Evolutionary conservation across 345 rosid species (phyloP).

Genomic region (Lenwebbia sp.): DNA sequence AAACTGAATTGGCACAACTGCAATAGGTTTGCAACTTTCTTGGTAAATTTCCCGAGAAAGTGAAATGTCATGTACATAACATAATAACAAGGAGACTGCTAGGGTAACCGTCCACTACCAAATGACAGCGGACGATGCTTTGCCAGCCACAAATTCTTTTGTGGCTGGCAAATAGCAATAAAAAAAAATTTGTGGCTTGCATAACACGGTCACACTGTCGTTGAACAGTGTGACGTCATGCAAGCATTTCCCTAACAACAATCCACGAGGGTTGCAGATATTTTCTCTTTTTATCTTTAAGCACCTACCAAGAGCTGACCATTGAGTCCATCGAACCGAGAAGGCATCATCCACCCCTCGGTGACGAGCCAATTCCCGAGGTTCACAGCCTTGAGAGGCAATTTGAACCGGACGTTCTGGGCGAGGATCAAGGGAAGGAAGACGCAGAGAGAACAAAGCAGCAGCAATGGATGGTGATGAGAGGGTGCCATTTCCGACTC

Average conservation of each 20-base stretch:
- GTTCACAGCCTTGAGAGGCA: constrained; percentile 7
- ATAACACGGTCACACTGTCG: too few species aligned
- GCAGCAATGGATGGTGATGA: not conserved
- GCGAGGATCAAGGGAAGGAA: not conserved
- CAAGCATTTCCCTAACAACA: too few species aligned
- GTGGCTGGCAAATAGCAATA: too few species aligned
- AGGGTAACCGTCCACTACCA: too few species aligned
- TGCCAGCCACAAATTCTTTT: too few species aligned
- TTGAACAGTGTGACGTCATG: too few species aligned
- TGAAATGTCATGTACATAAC: not conserved
- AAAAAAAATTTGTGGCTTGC: too few species aligned
- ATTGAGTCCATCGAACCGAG: not conserved
- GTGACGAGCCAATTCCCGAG: constrained; percentile 15
- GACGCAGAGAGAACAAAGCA: not conserved
- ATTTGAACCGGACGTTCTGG: not conserved
- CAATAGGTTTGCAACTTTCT: too few species aligned
- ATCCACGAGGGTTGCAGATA: not conserved
- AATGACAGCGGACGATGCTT: too few species aligned
- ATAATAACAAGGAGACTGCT: not conserved
- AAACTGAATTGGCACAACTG: too few species aligned
- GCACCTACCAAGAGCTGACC: not conserved
- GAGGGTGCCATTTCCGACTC: not conserved
- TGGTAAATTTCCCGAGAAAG: not conserved
- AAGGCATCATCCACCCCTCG: not conserved
- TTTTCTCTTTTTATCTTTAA: not conserved